These are phyloP conservation scores for Xylaria multiplex DNA, from an alignment of 2,329 filamentous ascomycete species.

Conservation along the genomic window DNA sequence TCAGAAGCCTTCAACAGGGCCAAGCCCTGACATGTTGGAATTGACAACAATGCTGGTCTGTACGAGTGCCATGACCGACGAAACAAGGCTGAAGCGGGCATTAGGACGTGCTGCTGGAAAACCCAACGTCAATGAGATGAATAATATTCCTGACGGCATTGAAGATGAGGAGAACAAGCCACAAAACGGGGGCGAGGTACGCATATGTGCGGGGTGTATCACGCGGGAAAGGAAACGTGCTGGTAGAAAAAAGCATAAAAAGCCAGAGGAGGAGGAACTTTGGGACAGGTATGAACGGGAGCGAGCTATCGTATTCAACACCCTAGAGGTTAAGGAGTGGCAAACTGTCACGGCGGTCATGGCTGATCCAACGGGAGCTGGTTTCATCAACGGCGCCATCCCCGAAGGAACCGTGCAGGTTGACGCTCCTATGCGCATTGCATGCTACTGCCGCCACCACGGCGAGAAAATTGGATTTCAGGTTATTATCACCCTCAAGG, in stretches of 20 bases:
- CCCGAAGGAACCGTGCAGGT: constrained; percentile 76
- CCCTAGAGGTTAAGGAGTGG: constrained; percentile 87
- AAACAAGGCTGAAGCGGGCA: constrained; percentile 72
- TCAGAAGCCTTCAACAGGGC: constrained; percentile 74
- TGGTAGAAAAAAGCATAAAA: constrained; percentile 91
- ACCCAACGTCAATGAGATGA: constrained; percentile 47
- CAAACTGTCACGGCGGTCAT: constrained; percentile 67
- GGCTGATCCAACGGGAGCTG: constrained; percentile 56
- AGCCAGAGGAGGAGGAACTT: constrained; percentile 88
- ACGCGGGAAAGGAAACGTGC: constrained; percentile 90
- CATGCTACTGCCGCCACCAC: constrained; percentile 96
- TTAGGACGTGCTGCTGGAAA: constrained; percentile 66
- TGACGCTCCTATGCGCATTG: constrained; percentile 91
- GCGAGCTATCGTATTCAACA: constrained; percentile 91
- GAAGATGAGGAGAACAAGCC: constrained; percentile 76
- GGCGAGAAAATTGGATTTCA: constrained; percentile 91
- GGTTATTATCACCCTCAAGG: constrained; percentile 95
- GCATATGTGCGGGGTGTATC: constrained; percentile 92
- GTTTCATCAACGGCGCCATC: constrained; percentile 57
- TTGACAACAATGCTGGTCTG: constrained; percentile 86
- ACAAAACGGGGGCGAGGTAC: constrained; percentile 90
- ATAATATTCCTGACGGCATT: constrained; percentile 53
- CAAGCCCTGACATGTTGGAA: constrained; percentile 78
- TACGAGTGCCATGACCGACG: constrained; percentile 87
- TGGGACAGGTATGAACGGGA: constrained; percentile 84